Evolutionary conservation across 116 monocot genomes (phyloP), one percentile per base, ranked within the genome.

Genomic region (Phalaenopsis hybrid): DNA sequence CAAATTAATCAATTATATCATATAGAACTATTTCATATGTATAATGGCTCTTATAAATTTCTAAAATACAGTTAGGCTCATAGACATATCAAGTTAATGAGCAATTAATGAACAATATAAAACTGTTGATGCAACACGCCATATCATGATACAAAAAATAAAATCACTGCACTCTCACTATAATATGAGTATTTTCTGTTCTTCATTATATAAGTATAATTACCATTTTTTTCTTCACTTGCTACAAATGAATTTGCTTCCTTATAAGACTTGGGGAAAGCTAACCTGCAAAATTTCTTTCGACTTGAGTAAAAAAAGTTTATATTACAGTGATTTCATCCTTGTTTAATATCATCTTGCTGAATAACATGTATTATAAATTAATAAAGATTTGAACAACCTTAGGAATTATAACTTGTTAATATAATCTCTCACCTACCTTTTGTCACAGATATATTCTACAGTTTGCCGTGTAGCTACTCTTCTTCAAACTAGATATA

Each of bases 401-500:
- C 37, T 12, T 12, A 34, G 72, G 10, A 41, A 34, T 37, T 37
- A 3, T 75, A 46, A 21, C 44, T 46, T 18, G 11, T 75, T 20
- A 21, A 7, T 75, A 46, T 72, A 72, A 72, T 41, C 15, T 15
- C 1, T 33, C 6, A 72, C 46, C 9, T 12, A 6, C 20, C 4
- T 77, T 34, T 18, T 55, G 55, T 23, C 74, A 58, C 79, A 99
- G 93, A 92, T 95, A 78, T 95, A 93, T 87, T 83, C 91, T 76
- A 86, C 94, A 25, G 79, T 95, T 83, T 93, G 86, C 70, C 92
- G 95, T 73, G 99, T 99, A 48, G 92, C 92, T 25, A 95, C 94
- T 34, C 49, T 99, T 68, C 89, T 99, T 80, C 95, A 93, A 70
- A 92, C 99, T 63, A 89, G 99, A 85, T 93, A 95, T 79, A 95